These are phyloP conservation scores for Salix koriyanagi DNA, from an alignment of 345 rosid species.

Conservation along the genomic window DNA sequence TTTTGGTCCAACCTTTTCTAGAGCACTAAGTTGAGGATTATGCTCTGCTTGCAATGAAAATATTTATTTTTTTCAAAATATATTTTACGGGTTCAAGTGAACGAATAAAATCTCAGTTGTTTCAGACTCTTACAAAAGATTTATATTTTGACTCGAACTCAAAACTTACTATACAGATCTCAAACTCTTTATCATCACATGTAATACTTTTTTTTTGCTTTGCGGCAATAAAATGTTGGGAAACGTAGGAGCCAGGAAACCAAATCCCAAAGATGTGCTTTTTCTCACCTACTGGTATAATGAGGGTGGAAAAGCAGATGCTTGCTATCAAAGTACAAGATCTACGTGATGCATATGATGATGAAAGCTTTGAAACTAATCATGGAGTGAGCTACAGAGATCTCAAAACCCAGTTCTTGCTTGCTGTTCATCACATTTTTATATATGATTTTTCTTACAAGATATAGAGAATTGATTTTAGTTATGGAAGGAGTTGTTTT, in stretches of 20 bases:
- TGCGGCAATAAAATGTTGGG: not conserved
- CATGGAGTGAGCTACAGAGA: not conserved
- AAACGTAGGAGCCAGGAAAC: conserved; percentile 25
- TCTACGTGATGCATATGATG: not conserved
- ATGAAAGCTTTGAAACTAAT: not conserved
- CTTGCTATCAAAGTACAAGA: not conserved
- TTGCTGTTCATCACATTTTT: not conserved
- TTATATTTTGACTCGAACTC: too few species aligned
- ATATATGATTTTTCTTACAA: not conserved
- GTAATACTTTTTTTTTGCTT: not conserved
- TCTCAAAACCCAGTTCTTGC: not conserved
- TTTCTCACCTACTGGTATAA: not conserved
- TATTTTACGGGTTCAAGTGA: accelerated
- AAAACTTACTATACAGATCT: too few species aligned
- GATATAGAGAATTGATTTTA: not conserved
- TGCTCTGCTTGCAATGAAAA: not conserved
- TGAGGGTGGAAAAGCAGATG: not conserved
- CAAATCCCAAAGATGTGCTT: not conserved
- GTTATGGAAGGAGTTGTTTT: not conserved
- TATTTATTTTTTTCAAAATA: not conserved
- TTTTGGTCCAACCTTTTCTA: not conserved
- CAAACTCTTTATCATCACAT: not conserved
- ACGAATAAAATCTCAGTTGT: accelerated
- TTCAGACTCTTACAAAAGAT: too few species aligned
- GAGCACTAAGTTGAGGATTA: not conserved